Percentiles rank a stretch among this genome's conserved stretches.
Conservation (phyloP, 2,329 filamentous ascomycete species). For the Lachnellula cervina region DNA sequence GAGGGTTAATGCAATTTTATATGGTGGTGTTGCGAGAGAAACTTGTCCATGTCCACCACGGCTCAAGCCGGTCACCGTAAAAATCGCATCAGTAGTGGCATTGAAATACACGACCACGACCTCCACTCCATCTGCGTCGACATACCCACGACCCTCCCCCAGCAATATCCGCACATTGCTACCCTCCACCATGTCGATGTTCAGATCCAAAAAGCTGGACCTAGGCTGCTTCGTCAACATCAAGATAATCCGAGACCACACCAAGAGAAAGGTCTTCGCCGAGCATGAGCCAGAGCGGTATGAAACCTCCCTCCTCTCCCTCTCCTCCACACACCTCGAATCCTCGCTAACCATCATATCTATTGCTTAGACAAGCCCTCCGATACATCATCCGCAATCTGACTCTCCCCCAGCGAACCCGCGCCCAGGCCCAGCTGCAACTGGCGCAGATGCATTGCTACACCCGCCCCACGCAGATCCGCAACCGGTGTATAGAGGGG, state of each 20-base stretch:
- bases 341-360: neutral
- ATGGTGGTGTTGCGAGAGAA: too few species aligned
- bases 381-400: conserved; percentile 94
- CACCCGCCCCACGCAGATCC: conserved; percentile 87
- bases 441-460: conserved; percentile 94
- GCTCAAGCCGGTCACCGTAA: too few species aligned
- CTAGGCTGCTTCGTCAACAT: conserved; percentile 83
- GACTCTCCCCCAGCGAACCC: conserved; percentile 71
- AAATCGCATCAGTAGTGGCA: too few species aligned
- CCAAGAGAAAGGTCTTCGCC: conserved; percentile 90
- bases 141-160: too few species aligned
- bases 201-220: conserved; percentile 85
- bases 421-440: conserved; percentile 89
- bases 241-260: conserved; percentile 86
- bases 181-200: conserved; percentile 64
- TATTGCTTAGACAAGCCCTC: conserved; percentile 68
- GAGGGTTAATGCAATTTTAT: too few species aligned
- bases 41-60: too few species aligned
- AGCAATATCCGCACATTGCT: too few species aligned
- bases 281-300: conserved; percentile 80
- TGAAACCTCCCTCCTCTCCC: neutral
- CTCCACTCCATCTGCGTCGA: too few species aligned
- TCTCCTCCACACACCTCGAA: neutral
- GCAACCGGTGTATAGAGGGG: conserved; percentile 86
- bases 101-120: too few species aligned